Conservation (phyloP, 768 basidiomycete species). For the Termitomyces titanicus region DNA sequence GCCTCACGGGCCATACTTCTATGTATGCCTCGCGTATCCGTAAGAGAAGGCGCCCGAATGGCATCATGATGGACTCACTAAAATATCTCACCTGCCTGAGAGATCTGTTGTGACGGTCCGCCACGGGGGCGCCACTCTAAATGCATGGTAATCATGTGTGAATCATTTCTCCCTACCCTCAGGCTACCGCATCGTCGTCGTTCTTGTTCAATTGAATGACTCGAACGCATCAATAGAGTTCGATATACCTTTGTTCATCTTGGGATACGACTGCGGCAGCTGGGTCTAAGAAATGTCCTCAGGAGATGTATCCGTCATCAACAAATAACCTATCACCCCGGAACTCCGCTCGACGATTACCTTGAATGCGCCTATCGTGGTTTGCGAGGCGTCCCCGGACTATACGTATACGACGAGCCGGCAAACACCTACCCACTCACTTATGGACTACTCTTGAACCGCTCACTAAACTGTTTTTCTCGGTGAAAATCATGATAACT, state of each 20-base stretch:
- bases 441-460: neutral
- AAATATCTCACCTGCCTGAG: too few species aligned
- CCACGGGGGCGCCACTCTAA: neutral
- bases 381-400: neutral
- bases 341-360: neutral
- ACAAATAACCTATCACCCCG: neutral
- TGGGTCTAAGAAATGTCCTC: neutral
- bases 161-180: neutral
- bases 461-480: neutral
- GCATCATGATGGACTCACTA: neutral
- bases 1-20: too few species aligned
- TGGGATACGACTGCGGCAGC: too few species aligned
- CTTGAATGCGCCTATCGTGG: neutral
- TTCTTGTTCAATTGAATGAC: neutral
- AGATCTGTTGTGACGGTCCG: neutral
- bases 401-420: neutral
- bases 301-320: neutral
- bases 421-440: neutral
- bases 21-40: neutral
- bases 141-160: neutral
- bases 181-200: neutral
- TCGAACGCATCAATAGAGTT: neutral
- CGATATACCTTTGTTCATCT: too few species aligned
- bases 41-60: neutral
- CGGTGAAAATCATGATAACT: too few species aligned